These are phyloP conservation scores for Exophiala xenobiotica DNA, from an alignment of 2,329 filamentous ascomycete species.

Conservation along the genomic window DNA sequence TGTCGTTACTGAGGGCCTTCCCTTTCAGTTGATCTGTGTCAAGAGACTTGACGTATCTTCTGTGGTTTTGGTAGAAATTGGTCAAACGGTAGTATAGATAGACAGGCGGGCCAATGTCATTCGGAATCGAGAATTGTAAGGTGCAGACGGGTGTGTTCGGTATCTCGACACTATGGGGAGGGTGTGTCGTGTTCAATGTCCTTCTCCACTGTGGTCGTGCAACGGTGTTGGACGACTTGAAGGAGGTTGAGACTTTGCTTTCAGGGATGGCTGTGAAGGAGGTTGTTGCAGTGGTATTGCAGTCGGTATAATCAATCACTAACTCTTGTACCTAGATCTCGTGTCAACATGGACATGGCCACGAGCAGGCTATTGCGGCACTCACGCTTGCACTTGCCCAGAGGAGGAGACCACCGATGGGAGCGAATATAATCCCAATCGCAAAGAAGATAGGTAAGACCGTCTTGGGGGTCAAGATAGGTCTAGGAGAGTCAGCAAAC, in stretches of 20 bases:
- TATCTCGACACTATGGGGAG: slow-evolving; percentile 31
- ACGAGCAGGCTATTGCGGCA: not conserved
- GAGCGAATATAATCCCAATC: slow-evolving; percentile 87
- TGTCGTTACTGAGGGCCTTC: slow-evolving; percentile 56
- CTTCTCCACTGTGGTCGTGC: slow-evolving; percentile 36
- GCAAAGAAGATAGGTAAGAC: slow-evolving; percentile 88
- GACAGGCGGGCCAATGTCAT: slow-evolving; percentile 76
- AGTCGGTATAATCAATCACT: slow-evolving; percentile 84
- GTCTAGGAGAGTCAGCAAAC: slow-evolving; percentile 54
- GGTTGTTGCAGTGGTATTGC: slow-evolving; percentile 56
- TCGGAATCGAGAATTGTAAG: slow-evolving; percentile 75
- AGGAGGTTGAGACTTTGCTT: slow-evolving; percentile 64
- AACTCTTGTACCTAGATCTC: slow-evolving; percentile 79
- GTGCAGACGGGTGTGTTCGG: slow-evolving; percentile 59
- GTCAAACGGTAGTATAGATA: slow-evolving; percentile 93
- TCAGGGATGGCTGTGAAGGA: slow-evolving; percentile 55
- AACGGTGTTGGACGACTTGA: slow-evolving; percentile 58
- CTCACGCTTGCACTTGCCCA: slow-evolving; percentile 79
- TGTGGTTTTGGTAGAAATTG: slow-evolving; percentile 99
- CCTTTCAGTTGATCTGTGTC: slow-evolving; percentile 81
- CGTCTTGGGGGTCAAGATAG: slow-evolving; percentile 92
- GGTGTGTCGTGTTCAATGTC: slow-evolving; percentile 26
- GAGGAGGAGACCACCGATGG: slow-evolving; percentile 81
- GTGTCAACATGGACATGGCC: slow-evolving; percentile 3
- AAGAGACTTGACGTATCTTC: slow-evolving; percentile 89